Evolutionary conservation across 192 early-diverging fungal genomes (phyloP).

Genomic region (Gonapodya sp.): DNA sequence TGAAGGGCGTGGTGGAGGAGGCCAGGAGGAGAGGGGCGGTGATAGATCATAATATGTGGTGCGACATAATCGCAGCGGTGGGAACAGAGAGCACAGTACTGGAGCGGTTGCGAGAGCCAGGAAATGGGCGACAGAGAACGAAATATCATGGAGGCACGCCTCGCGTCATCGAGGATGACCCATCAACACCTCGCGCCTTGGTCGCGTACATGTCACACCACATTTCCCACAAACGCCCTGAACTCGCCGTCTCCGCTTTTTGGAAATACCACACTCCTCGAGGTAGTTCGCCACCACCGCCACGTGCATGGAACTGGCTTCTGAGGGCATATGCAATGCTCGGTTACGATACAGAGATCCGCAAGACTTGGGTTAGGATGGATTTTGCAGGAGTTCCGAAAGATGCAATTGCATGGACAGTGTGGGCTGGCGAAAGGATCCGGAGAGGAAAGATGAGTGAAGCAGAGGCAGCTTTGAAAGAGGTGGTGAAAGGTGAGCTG

Average conservation of each 20-base stretch:
- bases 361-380: not conserved
- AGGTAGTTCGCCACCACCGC: too few relatives aligned
- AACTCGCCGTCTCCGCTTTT: not conserved
- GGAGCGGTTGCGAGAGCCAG: too few relatives aligned
- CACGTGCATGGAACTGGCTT: not conserved
- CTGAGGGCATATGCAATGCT: not conserved
- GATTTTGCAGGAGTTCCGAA: too few relatives aligned
- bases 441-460: too few relatives aligned
- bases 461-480: not conserved
- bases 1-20: not conserved
- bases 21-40: not conserved
- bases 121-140: too few relatives aligned
- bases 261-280: too few relatives aligned
- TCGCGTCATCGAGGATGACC: too few relatives aligned
- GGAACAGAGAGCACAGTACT: too few relatives aligned
- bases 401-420: too few relatives aligned
- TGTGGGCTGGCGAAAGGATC: too few relatives aligned
- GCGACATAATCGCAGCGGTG: not conserved
- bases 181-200: too few relatives aligned
- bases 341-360: not conserved
- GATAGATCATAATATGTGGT: not conserved
- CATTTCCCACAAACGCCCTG: not conserved
- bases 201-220: not conserved
- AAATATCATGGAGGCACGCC: too few relatives aligned
- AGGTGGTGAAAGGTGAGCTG: not conserved